phyloP scores from a whole-genome alignment of 371 early-diverging fungal genomes.

The Zychaea mexicana region DNA sequence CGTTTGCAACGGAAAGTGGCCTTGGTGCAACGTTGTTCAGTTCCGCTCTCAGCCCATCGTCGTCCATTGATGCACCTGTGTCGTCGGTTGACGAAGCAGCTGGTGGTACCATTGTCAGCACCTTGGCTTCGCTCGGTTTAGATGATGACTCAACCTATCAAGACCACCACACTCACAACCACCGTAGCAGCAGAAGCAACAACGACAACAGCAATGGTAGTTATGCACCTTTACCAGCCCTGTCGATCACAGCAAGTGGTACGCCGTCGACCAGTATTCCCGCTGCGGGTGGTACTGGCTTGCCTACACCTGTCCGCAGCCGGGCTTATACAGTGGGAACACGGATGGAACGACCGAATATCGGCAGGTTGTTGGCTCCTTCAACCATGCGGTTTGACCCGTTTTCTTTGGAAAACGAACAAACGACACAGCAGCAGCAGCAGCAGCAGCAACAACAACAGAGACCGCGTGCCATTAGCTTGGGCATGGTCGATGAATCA shows the following conservation, averaged over 20 bases:
- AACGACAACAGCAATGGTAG: neutral
- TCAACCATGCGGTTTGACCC: constrained; percentile 12
- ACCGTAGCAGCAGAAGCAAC: neutral
- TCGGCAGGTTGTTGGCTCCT: constrained; percentile 11
- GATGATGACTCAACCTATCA: constrained; percentile 46
- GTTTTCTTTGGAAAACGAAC: constrained; percentile 7
- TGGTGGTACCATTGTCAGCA: constrained; percentile 57
- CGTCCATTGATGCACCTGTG: constrained; percentile 33
- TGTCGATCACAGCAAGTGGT: constrained; percentile 1
- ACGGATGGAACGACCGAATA: constrained; percentile 11
- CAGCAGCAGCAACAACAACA: neutral
- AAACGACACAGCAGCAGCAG: constrained; percentile 14
- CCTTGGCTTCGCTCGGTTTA: constrained; percentile 70
- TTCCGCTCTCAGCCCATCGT: constrained; percentile 28
- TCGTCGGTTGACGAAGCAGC: constrained; percentile 30
- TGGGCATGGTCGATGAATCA: constrained; percentile 22
- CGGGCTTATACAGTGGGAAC: constrained; percentile 63
- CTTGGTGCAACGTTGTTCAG: constrained; percentile 51
- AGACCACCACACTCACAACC: neutral
- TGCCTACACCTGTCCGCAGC: constrained; percentile 41
- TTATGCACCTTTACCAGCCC: constrained; percentile 3
- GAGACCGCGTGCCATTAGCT: constrained; percentile 23
- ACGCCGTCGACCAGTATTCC: neutral
- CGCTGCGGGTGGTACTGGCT: neutral
- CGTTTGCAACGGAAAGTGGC: constrained; percentile 34